phyloP scores from a whole-genome alignment of 2,329 filamentous ascomycete species.

The Arthrobotrys megalospora region DNA sequence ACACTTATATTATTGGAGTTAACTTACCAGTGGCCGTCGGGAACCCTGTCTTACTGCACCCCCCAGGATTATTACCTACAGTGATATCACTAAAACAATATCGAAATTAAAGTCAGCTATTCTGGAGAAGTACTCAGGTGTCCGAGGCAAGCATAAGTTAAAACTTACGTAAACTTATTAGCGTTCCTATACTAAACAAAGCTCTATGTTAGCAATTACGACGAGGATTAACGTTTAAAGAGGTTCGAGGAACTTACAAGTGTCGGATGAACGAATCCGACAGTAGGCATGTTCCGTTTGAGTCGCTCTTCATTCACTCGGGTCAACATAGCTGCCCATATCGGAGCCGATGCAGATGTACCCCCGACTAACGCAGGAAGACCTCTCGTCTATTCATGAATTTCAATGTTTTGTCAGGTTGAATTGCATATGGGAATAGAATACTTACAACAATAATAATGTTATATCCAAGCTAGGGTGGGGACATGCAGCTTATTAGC shows the following conservation, averaged over 20 bases:
- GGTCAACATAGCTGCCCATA: conserved; percentile 70
- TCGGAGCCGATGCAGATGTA: conserved; percentile 71
- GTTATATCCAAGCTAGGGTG: conserved; percentile 64
- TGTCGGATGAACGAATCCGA: conserved; percentile 72
- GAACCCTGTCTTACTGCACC: conserved; percentile 68
- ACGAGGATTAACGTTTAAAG: no score
- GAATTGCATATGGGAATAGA: no score
- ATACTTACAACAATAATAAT: conserved; percentile 61
- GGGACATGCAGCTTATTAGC: conserved; percentile 28
- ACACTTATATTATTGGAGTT: not conserved
- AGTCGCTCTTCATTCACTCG: conserved; percentile 72
- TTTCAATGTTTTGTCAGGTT: not conserved
- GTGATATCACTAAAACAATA: conserved; percentile 68
- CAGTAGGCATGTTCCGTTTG: conserved; percentile 68
- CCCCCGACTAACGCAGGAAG: conserved; percentile 69
- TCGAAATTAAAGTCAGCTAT: no score
- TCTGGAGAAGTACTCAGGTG: no score
- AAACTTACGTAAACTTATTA: conserved; percentile 37
- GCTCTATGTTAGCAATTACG: no score
- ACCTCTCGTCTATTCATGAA: conserved; percentile 59
- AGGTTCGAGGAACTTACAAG: conserved; percentile 63
- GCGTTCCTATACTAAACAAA: no score
- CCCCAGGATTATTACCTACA: conserved; percentile 67
- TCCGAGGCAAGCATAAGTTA: no score
- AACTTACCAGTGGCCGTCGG: conserved; percentile 66